phyloP scores from a whole-genome alignment of 1,139 yeast genomes.

The Candida albicans region DNA sequence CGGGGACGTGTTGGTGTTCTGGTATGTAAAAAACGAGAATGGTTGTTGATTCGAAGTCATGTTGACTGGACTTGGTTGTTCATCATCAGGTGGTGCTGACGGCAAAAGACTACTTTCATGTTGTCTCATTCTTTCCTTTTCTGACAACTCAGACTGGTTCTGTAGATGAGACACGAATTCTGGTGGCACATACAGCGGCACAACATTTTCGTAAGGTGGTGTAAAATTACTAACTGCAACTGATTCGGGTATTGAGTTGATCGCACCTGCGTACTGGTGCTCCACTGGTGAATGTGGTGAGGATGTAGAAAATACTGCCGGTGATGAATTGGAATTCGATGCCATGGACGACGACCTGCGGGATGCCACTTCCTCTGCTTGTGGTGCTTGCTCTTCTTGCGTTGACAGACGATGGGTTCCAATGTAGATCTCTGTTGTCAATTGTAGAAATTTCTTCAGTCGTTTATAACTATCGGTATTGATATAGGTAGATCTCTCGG shows the following conservation, averaged over 20 bases:
- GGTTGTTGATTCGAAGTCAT: constrained; percentile 3
- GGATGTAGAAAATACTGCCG: constrained; percentile 12
- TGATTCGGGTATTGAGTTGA: constrained; percentile 19
- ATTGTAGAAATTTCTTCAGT: constrained; percentile 71
- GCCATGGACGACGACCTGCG: constrained; percentile 22
- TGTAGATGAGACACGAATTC: constrained; percentile 13
- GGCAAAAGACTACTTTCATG: constrained; percentile 62
- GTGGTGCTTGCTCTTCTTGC: constrained; percentile 6
- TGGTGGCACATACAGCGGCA: constrained; percentile 25
- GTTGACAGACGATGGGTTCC: constrained; percentile 65
- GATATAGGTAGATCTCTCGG: constrained; percentile 50
- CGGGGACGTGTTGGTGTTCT: constrained; percentile 2
- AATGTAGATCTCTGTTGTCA: constrained; percentile 74
- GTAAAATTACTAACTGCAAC: constrained; percentile 17
- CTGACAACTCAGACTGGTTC: constrained; percentile 30
- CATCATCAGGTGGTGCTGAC: constrained; percentile 51
- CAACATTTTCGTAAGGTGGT: constrained; percentile 21
- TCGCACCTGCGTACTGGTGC: constrained; percentile 5
- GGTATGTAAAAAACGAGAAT: constrained; percentile 10
- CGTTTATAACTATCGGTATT: constrained; percentile 78
- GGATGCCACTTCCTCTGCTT: constrained; percentile 15
- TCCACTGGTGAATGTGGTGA: constrained; percentile 3
- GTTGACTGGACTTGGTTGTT: constrained; percentile 16
- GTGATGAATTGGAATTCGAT: constrained; percentile 18
- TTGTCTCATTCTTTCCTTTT: constrained; percentile 54